Base-by-base conservation (phyloP, 495 filamentous ascomycete species). In the Amorphotheca resinae region DNA sequence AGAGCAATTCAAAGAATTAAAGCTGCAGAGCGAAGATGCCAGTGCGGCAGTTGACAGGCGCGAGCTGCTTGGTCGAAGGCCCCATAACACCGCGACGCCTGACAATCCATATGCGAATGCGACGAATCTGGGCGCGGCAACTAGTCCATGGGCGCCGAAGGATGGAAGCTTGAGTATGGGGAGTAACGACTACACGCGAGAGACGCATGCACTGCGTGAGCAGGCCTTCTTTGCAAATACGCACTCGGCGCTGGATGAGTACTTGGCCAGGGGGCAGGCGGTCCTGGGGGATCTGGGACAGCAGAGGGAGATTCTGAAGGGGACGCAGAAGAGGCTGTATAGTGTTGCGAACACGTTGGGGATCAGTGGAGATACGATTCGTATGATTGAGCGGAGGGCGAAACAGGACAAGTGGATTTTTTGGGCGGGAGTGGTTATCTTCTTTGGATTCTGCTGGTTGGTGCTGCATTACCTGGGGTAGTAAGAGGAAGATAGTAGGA, bases 381-480 rank as follows among this genome's bases (percentile, higher is more conserved):
- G 93, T 11, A 95, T 88, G 84, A 70, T 98, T 38, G 88, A 96
- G 61, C 66, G 91, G 54, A 72, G 91, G 47, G 88, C 91, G 40
- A 81, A 74, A 61, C 79, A 95, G 68, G 91, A 98, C 54, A 95
- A 95, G 64, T 96, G 88, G 89, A 93, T 98, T 21, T 98, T 98
- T 60, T 83, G 82, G 76, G 80, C 59, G 11, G 87, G 91, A 0
- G 85, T 93, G 16, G 60, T 93, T 25, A 58, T 88, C n/a, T 98
- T 98, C 62, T 82, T 96, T 46, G 59, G 70, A 32, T 96, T 98
- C 60, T 95, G 88, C 55, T 96, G 85, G 77, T 59, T 84, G 46
- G 84, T 89, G 35, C 52, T 98, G 60, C 79, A 84, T 63, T 96
- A 74, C 58, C 58, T 96, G 57, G 63, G 85, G 57, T 95, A 62